Evolutionary conservation across 139 green algal genomes (phyloP).

Genomic region (Haematococcus sp.): DNA sequence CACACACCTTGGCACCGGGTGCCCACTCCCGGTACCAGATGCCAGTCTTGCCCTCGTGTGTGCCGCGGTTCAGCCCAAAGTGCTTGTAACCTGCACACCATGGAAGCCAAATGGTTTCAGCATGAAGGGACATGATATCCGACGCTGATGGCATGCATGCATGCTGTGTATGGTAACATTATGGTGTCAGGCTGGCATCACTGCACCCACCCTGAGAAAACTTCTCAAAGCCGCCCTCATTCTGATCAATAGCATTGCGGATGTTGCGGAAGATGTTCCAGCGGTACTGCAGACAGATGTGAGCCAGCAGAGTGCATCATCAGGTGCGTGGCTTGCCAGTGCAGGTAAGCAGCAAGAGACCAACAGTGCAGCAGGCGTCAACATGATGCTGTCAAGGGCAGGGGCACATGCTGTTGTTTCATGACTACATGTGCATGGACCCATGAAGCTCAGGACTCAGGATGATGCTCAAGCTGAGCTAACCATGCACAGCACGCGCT

Average conservation of each 20-base stretch:
- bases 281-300: conserved; percentile 65
- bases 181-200: neutral
- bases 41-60: conserved; percentile 71
- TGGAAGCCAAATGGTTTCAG: neutral
- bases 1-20: conserved; percentile 67
- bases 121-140: neutral
- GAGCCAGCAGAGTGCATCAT: neutral
- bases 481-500: neutral
- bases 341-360: neutral
- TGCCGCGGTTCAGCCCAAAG: conserved; percentile 85
- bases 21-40: conserved; percentile 91
- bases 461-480: conserved; percentile 3
- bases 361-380: neutral
- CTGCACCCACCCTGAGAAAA: conserved; percentile 71
- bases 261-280: conserved; percentile 84
- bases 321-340: neutral
- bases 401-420: too few species aligned
- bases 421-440: neutral
- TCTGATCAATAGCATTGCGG: conserved; percentile 72
- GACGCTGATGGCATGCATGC: neutral
- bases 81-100: conserved; percentile 68
- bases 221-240: conserved; percentile 85
- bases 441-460: neutral
- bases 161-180: neutral
- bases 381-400: neutral